Base-by-base conservation (phyloP, 1,139 yeast species). In the Kodamaea derodonti region DNA sequence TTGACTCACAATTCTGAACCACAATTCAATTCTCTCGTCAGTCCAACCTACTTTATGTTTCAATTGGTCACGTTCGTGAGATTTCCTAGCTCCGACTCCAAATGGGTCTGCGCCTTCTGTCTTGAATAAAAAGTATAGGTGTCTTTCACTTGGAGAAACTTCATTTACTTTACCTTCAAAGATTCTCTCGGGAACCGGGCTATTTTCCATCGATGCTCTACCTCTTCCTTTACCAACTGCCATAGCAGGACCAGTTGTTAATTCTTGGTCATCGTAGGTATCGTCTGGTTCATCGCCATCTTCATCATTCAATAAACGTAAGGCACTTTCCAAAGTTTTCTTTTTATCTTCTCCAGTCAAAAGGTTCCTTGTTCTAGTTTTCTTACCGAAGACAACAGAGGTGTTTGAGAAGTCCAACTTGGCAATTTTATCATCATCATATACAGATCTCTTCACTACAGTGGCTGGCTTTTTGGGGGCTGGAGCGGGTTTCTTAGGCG, bases 21-120 rank as follows among this genome's bases (percentile, higher is more conserved):
- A 90, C 0, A 95, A 95, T 63, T 90, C 97, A 30, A 90, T 76
- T 54, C 87, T 95, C 51, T 86, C 96, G 54, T 88, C 92, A 0
- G 88, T 68, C 95, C 95, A 85, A 1, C 66, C 66, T 0, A 81
- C 74, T 25, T 63, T 61, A 12, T 56, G 51, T 45, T 72, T 76
- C 49, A 87, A 59, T 15, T 69, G 73, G 20, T 62, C 60, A 37
- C 97, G 68, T 8, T 51, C 56, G 26, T 66, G 58, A 0, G 80
- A 51, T 33, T 79, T 77, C 39, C 96, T 65, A 4, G 65, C 56
- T 0, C 60, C 44, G 40, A 75, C 69, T 7, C 61, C 70, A 43
- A 90, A 81, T 9, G 64, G 49, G 1, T 39, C 49, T 2, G 60
- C 59, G 0, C 82, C 81, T 31, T 75, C 69, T 4, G 65, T 60